Evolutionary conservation across 257 asterid genomes (phyloP).

Genomic region (Schizonepeta tenuifolia): DNA sequence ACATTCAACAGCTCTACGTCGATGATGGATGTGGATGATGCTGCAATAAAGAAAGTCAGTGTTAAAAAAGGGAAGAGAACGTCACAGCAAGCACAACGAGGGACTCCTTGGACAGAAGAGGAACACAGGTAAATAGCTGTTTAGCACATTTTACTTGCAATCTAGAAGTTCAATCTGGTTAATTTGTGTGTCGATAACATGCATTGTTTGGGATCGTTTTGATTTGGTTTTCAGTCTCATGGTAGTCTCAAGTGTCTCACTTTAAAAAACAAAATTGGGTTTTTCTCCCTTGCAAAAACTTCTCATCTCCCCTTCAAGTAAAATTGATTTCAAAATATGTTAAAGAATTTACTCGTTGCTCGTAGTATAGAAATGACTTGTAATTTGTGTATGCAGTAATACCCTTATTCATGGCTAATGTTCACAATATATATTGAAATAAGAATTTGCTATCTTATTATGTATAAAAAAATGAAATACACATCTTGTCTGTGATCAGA

Average conservation of each 20-base stretch:
- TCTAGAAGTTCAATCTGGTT: neutral
- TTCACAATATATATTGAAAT: neutral
- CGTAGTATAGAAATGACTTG: neutral
- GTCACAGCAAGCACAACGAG: conserved; percentile 29
- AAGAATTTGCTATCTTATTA: neutral
- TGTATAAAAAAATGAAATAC: neutral
- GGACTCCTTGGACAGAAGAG: conserved; percentile 53
- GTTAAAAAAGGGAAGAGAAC: conserved; percentile 25
- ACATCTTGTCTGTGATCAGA: too few relatives aligned
- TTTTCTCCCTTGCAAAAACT: neutral
- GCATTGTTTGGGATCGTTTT: neutral
- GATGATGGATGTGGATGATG: too few relatives aligned
- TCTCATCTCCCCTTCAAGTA: too few relatives aligned
- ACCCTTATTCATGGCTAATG: too few relatives aligned
- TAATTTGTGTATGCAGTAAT: too few relatives aligned
- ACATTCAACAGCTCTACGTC: too few relatives aligned
- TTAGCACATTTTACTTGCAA: conserved; percentile 1
- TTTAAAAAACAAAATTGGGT: neutral
- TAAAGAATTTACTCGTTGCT: neutral
- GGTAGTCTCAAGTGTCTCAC: neutral
- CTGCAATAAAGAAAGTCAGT: neutral
- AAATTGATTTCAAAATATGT: neutral
- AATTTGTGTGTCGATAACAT: neutral
- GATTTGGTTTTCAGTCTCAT: neutral
- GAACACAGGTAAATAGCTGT: conserved; percentile 47